phyloP scores from a whole-genome alignment of 345 rosid genomes.

The Theobroma cacao region DNA sequence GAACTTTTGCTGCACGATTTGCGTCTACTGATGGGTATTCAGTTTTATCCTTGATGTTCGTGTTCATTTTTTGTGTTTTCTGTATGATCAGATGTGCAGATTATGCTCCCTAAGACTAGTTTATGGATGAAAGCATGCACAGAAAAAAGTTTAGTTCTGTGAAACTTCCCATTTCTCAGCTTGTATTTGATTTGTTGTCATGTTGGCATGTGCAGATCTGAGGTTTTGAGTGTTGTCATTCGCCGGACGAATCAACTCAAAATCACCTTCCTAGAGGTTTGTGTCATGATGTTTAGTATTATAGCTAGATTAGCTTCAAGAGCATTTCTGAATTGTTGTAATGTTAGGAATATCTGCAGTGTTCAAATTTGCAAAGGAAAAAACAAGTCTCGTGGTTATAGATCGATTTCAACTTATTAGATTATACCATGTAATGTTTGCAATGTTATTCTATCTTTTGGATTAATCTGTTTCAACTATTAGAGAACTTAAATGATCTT shows the following conservation, averaged over 20 bases:
- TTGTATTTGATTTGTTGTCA: slow-evolving; percentile 3
- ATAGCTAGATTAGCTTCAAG: neutral
- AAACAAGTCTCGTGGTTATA: too few relatives aligned
- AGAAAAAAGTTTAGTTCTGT: neutral
- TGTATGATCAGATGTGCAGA: neutral
- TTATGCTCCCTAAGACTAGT: neutral
- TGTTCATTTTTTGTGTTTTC: neutral
- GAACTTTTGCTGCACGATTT: slow-evolving; percentile 80
- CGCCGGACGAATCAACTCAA: slow-evolving; percentile 81
- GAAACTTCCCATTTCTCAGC: neutral
- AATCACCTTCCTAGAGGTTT: slow-evolving; percentile 95
- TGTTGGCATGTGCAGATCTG: slow-evolving; percentile 55
- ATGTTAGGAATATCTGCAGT: too few relatives aligned
- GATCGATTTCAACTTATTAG: too few relatives aligned
- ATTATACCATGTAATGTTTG: neutral
- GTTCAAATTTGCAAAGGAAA: too few relatives aligned
- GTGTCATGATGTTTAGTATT: neutral
- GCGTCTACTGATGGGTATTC: slow-evolving; percentile 82
- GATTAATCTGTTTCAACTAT: slow-evolving; percentile 8
- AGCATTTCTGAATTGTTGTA: neutral
- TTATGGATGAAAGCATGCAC: neutral
- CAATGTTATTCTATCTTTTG: neutral
- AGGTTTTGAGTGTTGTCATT: slow-evolving; percentile 74
- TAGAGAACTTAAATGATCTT: slow-evolving; percentile 13
- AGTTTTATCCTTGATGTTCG: neutral